Percentiles rank a stretch among this genome's conserved stretches.
These are phyloP conservation scores for Vitis labrusca DNA, from an alignment of 164 flowering plant genomes.

Conservation along the genomic window DNA sequence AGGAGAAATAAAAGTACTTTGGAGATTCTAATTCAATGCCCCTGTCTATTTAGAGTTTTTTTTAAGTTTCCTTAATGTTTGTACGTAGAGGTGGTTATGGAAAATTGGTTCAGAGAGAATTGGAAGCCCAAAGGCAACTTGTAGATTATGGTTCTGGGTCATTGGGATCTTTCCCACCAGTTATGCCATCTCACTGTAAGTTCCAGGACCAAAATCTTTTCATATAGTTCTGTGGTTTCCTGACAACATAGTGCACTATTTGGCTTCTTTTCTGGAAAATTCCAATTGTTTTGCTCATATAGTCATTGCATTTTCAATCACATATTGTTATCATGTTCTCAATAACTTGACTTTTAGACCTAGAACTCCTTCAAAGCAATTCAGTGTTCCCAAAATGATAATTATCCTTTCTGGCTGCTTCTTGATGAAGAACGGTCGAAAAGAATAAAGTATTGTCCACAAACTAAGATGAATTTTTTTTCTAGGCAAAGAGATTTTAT, in stretches of 20 bases:
- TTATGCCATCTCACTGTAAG: conserved; percentile 71
- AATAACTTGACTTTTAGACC: too few relatives aligned
- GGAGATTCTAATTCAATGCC: too few relatives aligned
- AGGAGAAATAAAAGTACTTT: too few relatives aligned
- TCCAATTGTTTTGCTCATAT: neutral
- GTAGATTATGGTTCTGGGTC: conserved; percentile 95
- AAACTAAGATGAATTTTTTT: too few relatives aligned
- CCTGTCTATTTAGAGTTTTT: neutral
- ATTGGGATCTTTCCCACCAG: conserved; percentile 67
- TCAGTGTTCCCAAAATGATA: too few relatives aligned
- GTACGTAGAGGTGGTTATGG: conserved; percentile 99
- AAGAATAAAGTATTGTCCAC: too few relatives aligned
- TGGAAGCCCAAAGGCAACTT: conserved; percentile 89
- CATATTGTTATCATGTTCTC: too few relatives aligned
- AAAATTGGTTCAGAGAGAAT: conserved; percentile 87
- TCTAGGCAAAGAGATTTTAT: too few relatives aligned
- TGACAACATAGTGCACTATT: neutral
- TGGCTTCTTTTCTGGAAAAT: neutral
- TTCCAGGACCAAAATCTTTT: conserved; percentile 10
- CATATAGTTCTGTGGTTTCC: neutral
- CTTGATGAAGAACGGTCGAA: too few relatives aligned
- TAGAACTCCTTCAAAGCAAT: too few relatives aligned
- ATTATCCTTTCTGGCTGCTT: too few relatives aligned
- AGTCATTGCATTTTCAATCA: too few relatives aligned
- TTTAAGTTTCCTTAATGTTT: conserved; percentile 42